A percentile compares a stretch with the other conserved stretches of the same genome.
These are phyloP conservation scores for Trametes sanguinea DNA, from an alignment of 768 basidiomycete genomes.

Conservation along the genomic window DNA sequence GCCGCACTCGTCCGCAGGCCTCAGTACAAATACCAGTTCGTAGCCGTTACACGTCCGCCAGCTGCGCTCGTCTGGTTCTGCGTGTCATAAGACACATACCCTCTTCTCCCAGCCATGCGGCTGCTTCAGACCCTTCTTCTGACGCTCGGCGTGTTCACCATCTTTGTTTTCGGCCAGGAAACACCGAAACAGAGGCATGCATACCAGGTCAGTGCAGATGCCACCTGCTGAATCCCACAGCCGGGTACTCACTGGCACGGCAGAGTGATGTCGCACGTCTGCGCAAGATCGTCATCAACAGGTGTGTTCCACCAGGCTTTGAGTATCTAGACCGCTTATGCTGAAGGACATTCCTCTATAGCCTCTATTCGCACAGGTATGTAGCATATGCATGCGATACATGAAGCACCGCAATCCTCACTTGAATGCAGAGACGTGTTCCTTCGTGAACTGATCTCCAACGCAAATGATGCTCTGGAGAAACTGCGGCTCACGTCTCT, in stretches of 20 bases:
- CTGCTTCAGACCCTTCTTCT: constrained; percentile 51
- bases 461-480: constrained; percentile 96
- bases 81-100: not conserved
- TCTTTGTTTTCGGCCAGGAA: constrained; percentile 52
- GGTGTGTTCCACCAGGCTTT: constrained; percentile 37
- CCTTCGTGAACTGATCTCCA: constrained; percentile 88
- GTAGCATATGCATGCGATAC: constrained; percentile 10
- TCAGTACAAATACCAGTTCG: constrained; percentile 15
- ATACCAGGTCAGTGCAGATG: constrained; percentile 58
- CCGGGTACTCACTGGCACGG: constrained; percentile 1
- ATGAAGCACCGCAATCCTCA: not conserved
- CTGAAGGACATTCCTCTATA: constrained; percentile 30
- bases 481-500: constrained; percentile 87
- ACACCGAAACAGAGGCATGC: constrained; percentile 58
- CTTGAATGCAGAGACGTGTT: constrained; percentile 64
- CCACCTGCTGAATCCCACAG: not conserved
- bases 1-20: not conserved
- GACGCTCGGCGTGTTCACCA: constrained; percentile 45
- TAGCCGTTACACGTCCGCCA: not conserved
- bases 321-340: not conserved
- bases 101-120: constrained; percentile 50
- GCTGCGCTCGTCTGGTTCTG: not conserved
- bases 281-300: constrained; percentile 92
- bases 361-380: constrained; percentile 83
- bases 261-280: constrained; percentile 94